phyloP scores from a whole-genome alignment of 495 filamentous ascomycete species.

The Penicillium riverlandense region DNA sequence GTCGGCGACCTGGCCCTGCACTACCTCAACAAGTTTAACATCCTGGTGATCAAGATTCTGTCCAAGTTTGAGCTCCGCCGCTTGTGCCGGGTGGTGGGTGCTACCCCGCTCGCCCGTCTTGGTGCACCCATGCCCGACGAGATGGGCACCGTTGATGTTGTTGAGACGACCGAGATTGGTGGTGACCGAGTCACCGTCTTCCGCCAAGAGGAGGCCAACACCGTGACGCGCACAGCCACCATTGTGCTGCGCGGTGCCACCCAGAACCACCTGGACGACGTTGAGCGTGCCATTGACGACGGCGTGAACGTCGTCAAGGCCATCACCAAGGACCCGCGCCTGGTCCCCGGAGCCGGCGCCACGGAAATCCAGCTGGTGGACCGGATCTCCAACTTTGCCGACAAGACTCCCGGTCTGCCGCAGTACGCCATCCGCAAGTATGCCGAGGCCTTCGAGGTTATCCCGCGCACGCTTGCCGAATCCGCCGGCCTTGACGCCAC shows the following conservation, averaged over 20 bases:
- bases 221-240: constrained; percentile 86
- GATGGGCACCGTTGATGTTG: constrained; percentile 91
- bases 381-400: constrained; percentile 78
- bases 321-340: constrained; percentile 82
- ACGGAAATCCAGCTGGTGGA: constrained; percentile 94
- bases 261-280: constrained; percentile 94
- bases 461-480: constrained; percentile 88
- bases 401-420: constrained; percentile 83
- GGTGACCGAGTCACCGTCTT: constrained; percentile 98
- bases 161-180: constrained; percentile 97
- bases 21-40: constrained; percentile 95
- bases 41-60: constrained; percentile 93
- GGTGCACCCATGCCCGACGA: constrained; percentile 99
- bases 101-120: constrained; percentile 87
- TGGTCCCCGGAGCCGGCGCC: constrained; percentile 92
- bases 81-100: constrained; percentile 92
- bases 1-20: constrained; percentile 94
- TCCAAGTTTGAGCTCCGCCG: constrained; percentile 96
- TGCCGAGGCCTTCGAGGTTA: constrained; percentile 95
- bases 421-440: constrained; percentile 97
- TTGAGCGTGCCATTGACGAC: constrained; percentile 96
- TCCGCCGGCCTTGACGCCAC: constrained; percentile 93
- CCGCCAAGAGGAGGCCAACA: constrained; percentile 88
- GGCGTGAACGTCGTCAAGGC: constrained; percentile 99
- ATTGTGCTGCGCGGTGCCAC: constrained; percentile 94